phyloP scores from a whole-genome alignment of 192 early-diverging fungal genomes.

The Backusella australiensis region DNA sequence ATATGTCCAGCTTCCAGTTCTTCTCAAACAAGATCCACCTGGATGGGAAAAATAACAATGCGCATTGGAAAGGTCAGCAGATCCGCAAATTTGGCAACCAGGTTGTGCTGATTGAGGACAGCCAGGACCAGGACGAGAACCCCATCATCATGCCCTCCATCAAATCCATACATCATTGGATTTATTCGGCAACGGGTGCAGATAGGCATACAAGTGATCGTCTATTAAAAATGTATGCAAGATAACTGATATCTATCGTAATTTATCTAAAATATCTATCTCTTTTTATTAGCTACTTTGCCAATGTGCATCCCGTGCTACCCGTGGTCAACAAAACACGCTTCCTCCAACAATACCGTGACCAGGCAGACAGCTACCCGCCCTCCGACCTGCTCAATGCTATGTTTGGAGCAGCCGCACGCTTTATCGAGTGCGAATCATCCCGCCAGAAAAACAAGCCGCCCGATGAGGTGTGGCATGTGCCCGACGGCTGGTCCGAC shows the following conservation, averaged over 20 bases:
- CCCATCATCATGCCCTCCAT: constrained; percentile 4
- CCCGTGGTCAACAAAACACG: constrained; percentile 65
- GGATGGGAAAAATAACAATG: constrained; percentile 9
- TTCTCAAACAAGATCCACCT: constrained; percentile 33
- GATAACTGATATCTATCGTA: too few relatives aligned
- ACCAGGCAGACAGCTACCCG: constrained; percentile 28
- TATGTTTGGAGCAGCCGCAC: constrained; percentile 36
- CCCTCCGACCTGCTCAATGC: constrained; percentile 26
- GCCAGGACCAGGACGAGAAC: neutral
- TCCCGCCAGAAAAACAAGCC: constrained; percentile 16
- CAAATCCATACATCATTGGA: constrained; percentile 27
- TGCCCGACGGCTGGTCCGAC: constrained; percentile 34
- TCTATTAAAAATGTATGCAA: constrained; percentile 23
- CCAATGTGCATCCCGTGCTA: constrained; percentile 64
- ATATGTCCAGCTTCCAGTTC: constrained; percentile 33
- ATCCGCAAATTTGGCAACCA: constrained; percentile 32
- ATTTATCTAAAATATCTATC: too few relatives aligned
- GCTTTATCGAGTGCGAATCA: constrained; percentile 28
- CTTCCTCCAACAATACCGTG: constrained; percentile 49
- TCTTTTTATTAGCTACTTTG: constrained; percentile 49
- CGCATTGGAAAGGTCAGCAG: constrained; percentile 10
- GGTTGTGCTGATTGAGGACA: constrained; percentile 28
- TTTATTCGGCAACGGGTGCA: constrained; percentile 29
- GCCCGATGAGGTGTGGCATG: constrained; percentile 28
- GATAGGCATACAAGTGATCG: constrained; percentile 32